Evolutionary conservation across 345 rosid species (phyloP).

Genomic region (Carallia pectinifolia): DNA sequence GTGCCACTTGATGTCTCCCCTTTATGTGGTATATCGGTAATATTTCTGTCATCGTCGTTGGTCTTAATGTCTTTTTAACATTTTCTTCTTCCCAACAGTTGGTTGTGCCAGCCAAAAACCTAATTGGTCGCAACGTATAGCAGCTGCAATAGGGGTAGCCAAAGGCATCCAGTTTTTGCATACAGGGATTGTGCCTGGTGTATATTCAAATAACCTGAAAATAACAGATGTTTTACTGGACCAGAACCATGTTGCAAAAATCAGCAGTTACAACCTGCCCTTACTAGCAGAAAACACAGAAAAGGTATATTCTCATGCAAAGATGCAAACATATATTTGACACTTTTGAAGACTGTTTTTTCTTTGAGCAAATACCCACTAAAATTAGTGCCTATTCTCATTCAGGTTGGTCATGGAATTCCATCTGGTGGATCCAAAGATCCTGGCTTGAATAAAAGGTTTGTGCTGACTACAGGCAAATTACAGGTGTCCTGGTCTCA

Average conservation of each 20-base stretch:
- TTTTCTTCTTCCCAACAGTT: constrained; percentile 33
- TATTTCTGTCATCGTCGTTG: not conserved
- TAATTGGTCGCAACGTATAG: constrained; percentile 77
- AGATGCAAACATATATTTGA: not conserved
- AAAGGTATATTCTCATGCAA: constrained; percentile 43
- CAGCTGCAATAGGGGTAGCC: constrained; percentile 83
- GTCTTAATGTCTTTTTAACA: constrained; percentile 8
- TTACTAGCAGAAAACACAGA: constrained; percentile 57
- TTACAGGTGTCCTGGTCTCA: not conserved
- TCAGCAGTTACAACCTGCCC: constrained; percentile 87
- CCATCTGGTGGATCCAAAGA: constrained; percentile 46
- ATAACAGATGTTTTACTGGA: constrained; percentile 82
- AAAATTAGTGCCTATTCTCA: constrained; percentile 9
- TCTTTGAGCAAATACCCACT: not conserved
- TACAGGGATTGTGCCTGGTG: constrained; percentile 83
- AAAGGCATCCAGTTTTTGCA: constrained; percentile 91
- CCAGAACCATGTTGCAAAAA: constrained; percentile 70
- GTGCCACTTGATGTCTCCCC: not conserved
- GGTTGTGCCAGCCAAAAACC: constrained; percentile 42
- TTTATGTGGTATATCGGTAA: not conserved
- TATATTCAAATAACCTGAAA: constrained; percentile 72
- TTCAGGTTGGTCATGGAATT: constrained; percentile 53
- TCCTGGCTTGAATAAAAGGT: constrained; percentile 45
- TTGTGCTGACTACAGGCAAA: not conserved
- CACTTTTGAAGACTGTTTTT: not conserved